Conservation (phyloP, 371 early-diverging fungal genomes). For the Chytridium lagenaria region DNA sequence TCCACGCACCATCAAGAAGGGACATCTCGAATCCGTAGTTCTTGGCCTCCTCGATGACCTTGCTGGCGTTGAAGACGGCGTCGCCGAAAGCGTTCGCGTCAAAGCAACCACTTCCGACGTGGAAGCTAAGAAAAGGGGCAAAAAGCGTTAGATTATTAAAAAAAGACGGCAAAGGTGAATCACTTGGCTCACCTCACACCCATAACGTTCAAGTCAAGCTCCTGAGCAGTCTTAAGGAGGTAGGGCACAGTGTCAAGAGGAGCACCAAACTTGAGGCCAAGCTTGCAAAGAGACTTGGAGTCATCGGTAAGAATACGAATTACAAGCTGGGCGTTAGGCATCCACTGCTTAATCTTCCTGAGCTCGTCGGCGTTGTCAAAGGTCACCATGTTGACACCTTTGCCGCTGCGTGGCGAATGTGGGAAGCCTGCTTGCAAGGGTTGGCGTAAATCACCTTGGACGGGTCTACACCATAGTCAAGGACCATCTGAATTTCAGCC, state of each 20-base stretch:
- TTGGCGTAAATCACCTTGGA: conserved; percentile 94
- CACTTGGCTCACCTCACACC: conserved; percentile 68
- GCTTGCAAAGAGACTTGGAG: conserved; percentile 87
- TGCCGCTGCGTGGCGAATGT: conserved; percentile 83
- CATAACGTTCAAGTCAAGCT: conserved; percentile 83
- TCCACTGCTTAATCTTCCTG: conserved; percentile 82
- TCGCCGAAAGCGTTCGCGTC: conserved; percentile 90
- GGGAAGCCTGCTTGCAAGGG: conserved; percentile 96
- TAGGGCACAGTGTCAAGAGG: conserved; percentile 69
- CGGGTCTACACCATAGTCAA: conserved; percentile 79
- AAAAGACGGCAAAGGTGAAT: background rate
- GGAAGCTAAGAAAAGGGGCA: conserved; percentile 56
- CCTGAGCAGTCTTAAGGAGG: conserved; percentile 77
- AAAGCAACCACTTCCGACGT: conserved; percentile 94
- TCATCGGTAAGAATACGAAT: conserved; percentile 96
- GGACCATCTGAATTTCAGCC: conserved; percentile 84
- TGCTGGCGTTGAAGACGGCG: conserved; percentile 84
- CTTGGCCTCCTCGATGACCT: conserved; percentile 85
- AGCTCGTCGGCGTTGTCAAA: conserved; percentile 98
- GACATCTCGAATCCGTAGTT: conserved; percentile 76
- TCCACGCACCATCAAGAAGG: conserved; percentile 71
- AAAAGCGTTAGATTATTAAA: background rate
- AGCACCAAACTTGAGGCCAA: conserved; percentile 97
- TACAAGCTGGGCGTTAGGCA: conserved; percentile 85
- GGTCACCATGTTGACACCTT: conserved; percentile 90